Percentiles rank a stretch among this genome's conserved stretches.
These are phyloP conservation scores for Phytophthora citrophthora DNA, from an alignment of 352 stramenopile genomes.

Conservation along the genomic window DNA sequence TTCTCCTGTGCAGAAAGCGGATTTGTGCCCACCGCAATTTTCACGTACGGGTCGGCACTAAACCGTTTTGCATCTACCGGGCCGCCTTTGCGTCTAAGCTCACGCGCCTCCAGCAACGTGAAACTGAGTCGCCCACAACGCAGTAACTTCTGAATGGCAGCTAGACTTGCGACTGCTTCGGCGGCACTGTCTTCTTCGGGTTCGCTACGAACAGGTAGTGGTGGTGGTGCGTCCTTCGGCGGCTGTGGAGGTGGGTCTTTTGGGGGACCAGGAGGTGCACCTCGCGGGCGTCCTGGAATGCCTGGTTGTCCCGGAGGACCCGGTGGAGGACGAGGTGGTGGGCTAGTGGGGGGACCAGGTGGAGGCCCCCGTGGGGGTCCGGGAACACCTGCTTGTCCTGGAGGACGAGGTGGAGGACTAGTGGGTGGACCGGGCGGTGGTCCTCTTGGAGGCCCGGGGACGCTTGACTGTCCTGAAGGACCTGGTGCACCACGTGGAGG, in stretches of 20 bases:
- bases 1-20: conserved; percentile 68
- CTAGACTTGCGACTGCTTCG: conserved; percentile 19
- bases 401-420: conserved; percentile 9
- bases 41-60: conserved; percentile 83
- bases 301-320: conserved; percentile 38
- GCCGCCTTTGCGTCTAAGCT: conserved; percentile 63
- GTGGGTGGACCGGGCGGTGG: conserved; percentile 1
- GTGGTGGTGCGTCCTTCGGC: conserved; percentile 53
- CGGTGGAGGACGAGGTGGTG: conserved; percentile 8
- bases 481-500: conserved; percentile 2
- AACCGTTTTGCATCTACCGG: conserved; percentile 67
- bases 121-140: conserved; percentile 73
- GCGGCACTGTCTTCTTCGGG: conserved; percentile 7
- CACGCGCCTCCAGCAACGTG: conserved; percentile 69
- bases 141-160: conserved; percentile 57
- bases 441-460: too few relatives aligned
- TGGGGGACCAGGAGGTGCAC: conserved; percentile 54
- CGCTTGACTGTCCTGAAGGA: too few relatives aligned
- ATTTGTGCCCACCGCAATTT: conserved; percentile 76
- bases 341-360: conserved; percentile 20
- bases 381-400: background rate
- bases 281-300: conserved; percentile 38
- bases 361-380: conserved; percentile 37
- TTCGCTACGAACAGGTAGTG: conserved; percentile 9
- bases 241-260: conserved; percentile 55